phyloP scores from a whole-genome alignment of 345 rosid genomes.

The Acer negundo region DNA sequence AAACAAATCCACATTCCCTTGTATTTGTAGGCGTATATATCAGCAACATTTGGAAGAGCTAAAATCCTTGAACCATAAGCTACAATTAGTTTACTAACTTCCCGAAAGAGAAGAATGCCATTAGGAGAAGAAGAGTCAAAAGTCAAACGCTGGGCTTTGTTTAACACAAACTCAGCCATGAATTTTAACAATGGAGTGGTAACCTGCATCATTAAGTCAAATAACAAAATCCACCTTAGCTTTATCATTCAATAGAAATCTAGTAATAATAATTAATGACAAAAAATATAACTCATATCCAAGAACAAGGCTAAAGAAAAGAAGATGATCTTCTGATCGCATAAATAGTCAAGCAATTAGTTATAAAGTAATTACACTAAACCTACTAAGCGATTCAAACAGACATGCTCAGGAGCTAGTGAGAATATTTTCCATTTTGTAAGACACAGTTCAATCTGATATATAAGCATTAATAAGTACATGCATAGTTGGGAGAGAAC shows the following conservation, averaged over 20 bases:
- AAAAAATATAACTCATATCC: background rate
- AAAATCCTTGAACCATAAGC: constrained; percentile 95
- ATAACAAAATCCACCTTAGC: constrained; percentile 7
- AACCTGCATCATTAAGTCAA: constrained; percentile 61
- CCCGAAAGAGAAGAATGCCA: constrained; percentile 99
- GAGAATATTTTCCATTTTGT: background rate
- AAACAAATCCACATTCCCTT: constrained; percentile 98
- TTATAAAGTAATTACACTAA: too few species aligned
- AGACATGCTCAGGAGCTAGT: background rate
- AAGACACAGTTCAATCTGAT: background rate
- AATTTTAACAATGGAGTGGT: constrained; percentile 92
- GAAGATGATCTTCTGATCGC: background rate
- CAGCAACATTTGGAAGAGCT: constrained; percentile 91
- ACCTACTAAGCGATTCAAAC: background rate
- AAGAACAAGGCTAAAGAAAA: background rate
- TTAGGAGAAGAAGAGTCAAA: constrained; percentile 98
- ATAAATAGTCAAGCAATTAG: background rate
- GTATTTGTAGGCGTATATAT: constrained; percentile 92
- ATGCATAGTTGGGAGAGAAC: background rate
- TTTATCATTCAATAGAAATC: constrained; percentile 1
- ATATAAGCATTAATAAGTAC: background rate
- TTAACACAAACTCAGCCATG: constrained; percentile 97
- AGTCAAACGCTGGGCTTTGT: constrained; percentile 92
- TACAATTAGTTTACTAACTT: constrained; percentile 95
- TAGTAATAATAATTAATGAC: background rate